phyloP scores from a whole-genome alignment of 1,139 yeast genomes.

The Sugiyamaella paludigena region DNA sequence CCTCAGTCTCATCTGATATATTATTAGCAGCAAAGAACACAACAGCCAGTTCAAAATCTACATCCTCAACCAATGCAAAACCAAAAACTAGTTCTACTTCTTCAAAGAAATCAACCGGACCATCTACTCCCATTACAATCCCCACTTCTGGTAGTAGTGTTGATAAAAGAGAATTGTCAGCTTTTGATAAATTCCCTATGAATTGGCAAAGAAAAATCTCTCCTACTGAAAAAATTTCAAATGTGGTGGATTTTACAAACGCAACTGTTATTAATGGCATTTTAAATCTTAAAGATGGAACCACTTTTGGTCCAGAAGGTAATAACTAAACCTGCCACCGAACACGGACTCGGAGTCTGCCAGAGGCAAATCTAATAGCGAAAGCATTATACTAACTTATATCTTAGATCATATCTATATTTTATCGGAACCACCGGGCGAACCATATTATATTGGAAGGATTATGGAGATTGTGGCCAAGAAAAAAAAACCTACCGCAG shows the following conservation, averaged over 20 bases:
- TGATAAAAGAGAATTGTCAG: slow-evolving; percentile 14
- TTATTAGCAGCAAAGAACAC: too few relatives aligned
- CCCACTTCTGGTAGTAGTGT: background rate
- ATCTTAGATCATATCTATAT: slow-evolving; percentile 67
- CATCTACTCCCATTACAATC: background rate
- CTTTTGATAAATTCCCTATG: slow-evolving; percentile 27
- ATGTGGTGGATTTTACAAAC: slow-evolving; percentile 41
- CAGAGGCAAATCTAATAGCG: slow-evolving; percentile 4
- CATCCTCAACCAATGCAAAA: background rate
- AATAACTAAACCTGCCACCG: too few relatives aligned
- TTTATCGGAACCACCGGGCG: slow-evolving; percentile 92
- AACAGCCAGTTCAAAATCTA: background rate
- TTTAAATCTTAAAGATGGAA: slow-evolving; percentile 38
- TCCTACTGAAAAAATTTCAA: slow-evolving; percentile 29
- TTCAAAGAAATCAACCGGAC: slow-evolving; percentile 2
- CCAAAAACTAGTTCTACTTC: background rate
- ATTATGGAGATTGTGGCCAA: slow-evolving; percentile 65
- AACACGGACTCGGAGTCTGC: too few relatives aligned
- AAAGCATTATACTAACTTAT: background rate
- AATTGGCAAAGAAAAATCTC: slow-evolving; percentile 39
- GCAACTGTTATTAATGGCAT: slow-evolving; percentile 43
- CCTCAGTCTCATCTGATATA: background rate
- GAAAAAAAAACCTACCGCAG: background rate
- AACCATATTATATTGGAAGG: slow-evolving; percentile 87
- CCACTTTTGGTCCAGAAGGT: slow-evolving; percentile 36